These are phyloP conservation scores for Pelargonium citronellum DNA, from an alignment of 441 rosid species.

Conservation along the genomic window DNA sequence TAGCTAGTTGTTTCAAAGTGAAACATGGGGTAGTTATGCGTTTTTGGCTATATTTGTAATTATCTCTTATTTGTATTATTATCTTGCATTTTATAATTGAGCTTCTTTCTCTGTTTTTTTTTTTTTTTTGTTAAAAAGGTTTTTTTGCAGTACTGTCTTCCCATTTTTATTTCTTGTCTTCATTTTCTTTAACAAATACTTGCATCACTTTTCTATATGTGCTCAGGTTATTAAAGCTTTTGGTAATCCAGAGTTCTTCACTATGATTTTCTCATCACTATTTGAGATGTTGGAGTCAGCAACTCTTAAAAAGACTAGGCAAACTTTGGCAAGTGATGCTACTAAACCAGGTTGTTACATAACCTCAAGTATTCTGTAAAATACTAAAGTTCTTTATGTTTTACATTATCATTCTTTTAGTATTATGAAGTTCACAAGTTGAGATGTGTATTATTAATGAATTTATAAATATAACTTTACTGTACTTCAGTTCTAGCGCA, in stretches of 20 bases:
- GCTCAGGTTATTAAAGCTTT: constrained; percentile 80
- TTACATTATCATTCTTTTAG: too few species aligned
- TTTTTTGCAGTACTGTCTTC: not conserved
- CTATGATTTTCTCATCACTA: constrained; percentile 57
- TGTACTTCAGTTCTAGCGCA: too few species aligned
- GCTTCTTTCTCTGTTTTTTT: too few species aligned
- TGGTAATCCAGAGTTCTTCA: constrained; percentile 64
- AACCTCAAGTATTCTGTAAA: constrained; percentile 14
- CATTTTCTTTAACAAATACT: not conserved
- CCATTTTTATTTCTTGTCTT: not conserved
- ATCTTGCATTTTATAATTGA: too few species aligned
- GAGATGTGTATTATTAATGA: too few species aligned
- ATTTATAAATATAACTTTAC: too few species aligned
- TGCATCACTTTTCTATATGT: constrained; percentile 12
- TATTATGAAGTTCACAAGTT: too few species aligned
- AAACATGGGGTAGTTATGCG: too few species aligned
- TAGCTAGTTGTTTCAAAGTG: too few species aligned
- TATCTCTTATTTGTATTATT: too few species aligned
- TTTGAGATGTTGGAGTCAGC: constrained; percentile 60
- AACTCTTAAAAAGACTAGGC: constrained; percentile 33
- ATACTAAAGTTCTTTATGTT: constrained; percentile 6
- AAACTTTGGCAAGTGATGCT: constrained; percentile 40
- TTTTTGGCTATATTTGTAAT: too few species aligned
- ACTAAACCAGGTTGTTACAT: constrained; percentile 54
- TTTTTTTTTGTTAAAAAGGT: too few species aligned